A percentile compares a stretch with the other conserved stretches of the same genome.
Evolutionary conservation across 257 asterid species (phyloP).

Genomic region (Solanum raphanifolium): DNA sequence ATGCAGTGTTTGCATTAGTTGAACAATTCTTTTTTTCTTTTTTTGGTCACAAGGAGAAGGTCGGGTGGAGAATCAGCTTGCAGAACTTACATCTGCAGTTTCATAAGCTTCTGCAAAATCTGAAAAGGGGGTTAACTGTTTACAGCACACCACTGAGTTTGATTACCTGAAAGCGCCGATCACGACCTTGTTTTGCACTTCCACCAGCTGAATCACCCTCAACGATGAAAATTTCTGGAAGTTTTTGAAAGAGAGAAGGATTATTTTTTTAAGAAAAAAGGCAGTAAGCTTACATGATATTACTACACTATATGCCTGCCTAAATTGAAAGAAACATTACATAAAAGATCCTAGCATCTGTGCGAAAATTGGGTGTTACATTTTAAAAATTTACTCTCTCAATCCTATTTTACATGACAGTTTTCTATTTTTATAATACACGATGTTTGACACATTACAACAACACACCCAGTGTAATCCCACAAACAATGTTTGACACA

Average conservation of each 20-base stretch:
- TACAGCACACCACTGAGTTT: not conserved
- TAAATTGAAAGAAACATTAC: not conserved
- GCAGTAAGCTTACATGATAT: not conserved
- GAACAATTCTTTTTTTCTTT: not conserved
- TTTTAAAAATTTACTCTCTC: not conserved
- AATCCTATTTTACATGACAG: not conserved
- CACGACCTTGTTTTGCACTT: slow-evolving; percentile 99
- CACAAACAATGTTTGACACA: not conserved
- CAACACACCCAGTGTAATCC: not conserved
- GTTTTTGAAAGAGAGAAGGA: not conserved
- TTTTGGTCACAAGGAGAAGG: not conserved
- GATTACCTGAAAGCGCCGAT: slow-evolving; percentile 93
- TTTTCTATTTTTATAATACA: not conserved
- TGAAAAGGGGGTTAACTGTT: not conserved
- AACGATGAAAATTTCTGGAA: slow-evolving; percentile 89
- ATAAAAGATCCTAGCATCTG: not conserved
- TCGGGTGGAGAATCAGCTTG: not conserved
- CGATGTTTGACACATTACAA: not conserved
- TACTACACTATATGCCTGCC: not conserved
- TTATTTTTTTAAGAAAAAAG: not conserved
- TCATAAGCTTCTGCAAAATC: not conserved
- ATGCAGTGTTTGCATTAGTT: not conserved
- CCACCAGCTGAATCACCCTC: slow-evolving; percentile 99
- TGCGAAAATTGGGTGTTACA: not conserved
- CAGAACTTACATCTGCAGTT: not conserved